phyloP scores from a whole-genome alignment of 1,139 yeast species.

The Spathaspora sp. region DNA sequence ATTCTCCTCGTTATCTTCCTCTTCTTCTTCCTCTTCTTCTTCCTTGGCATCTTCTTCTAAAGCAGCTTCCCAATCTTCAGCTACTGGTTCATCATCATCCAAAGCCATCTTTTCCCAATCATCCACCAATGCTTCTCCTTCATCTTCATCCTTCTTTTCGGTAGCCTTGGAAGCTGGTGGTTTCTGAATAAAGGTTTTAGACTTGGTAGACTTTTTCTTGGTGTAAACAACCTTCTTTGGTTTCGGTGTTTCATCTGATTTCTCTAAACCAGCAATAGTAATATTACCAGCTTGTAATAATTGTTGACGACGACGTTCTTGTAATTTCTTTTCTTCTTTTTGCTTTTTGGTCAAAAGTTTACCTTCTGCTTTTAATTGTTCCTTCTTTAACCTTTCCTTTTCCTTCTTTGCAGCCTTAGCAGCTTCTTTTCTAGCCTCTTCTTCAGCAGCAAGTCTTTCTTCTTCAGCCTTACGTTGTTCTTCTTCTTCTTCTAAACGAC shows the following conservation, averaged over 20 bases:
- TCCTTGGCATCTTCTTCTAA: slow-evolving; percentile 25
- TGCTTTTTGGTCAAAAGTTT: slow-evolving; percentile 87
- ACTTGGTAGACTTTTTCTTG: slow-evolving; percentile 61
- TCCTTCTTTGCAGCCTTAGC: slow-evolving; percentile 75
- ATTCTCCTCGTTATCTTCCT: slow-evolving; percentile 18
- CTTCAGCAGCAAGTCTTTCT: slow-evolving; percentile 59
- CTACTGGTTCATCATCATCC: slow-evolving; percentile 49
- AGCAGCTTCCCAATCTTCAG: slow-evolving; percentile 49
- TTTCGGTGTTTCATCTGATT: slow-evolving; percentile 27
- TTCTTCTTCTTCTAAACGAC: slow-evolving; percentile 66
- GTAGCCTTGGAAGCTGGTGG: slow-evolving; percentile 15
- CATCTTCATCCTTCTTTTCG: slow-evolving; percentile 30
- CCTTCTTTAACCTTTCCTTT: slow-evolving; percentile 76
- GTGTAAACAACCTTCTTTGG: slow-evolving; percentile 76
- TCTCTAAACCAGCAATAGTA: slow-evolving; percentile 69
- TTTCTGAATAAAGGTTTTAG: slow-evolving; percentile 35
- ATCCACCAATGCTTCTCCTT: slow-evolving; percentile 56
- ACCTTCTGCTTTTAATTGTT: slow-evolving; percentile 89
- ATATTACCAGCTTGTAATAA: slow-evolving; percentile 75
- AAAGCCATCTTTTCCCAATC: slow-evolving; percentile 68
- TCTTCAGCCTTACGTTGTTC: slow-evolving; percentile 64
- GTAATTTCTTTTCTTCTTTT: slow-evolving; percentile 83
- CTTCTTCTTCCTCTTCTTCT: slow-evolving; percentile 22
- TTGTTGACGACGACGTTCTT: slow-evolving; percentile 88
- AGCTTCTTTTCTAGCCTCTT: slow-evolving; percentile 66